Evolutionary conservation across 495 filamentous ascomycete genomes (phyloP), one percentile per base, ranked within the genome.

Genomic region (Saxispiralis lemnorum): DNA sequence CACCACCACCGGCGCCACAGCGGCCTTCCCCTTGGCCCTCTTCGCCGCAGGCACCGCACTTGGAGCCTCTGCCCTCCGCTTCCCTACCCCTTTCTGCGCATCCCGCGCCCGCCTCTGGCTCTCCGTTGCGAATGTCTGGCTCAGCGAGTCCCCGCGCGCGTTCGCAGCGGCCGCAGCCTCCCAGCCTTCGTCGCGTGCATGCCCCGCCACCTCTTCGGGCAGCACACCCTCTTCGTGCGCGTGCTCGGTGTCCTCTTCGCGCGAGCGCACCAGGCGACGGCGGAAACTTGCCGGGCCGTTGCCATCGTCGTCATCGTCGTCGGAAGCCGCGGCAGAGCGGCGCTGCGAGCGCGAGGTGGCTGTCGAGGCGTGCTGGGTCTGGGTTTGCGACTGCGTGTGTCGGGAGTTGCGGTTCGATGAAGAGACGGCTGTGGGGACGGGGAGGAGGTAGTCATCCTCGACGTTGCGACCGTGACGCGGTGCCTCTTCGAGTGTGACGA

Each of bases 391-490:
- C 47, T 56, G 46, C 0, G 48, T 48, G 42, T 56, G 51, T 35
- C 48, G 43, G 40, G 31, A 51, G 47, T 47, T 49, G 46, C 30
- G 12, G 28, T 52, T 39, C 47, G 54, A 41, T 38, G 62, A 65
- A 38, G 54, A 59, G 20, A 47, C 51, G 15, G 49, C 46, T 19
- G 53, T 51, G 33, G 62, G 61, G 18, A 59, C 60, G 43, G 74
- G 71, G 43, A 78, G 63, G 81, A 82, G 93, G 59, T 86, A 83
- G 32, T 80, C 75, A 32, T 93, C 81, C 0, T 87, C 86, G 40
- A 93, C 76, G 1, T 85, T 85, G 53, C 81, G 86, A 42, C 78
- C 76, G 50, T 81, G 84, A 39, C 72, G 70, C 47, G 73, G 78
- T 2, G 81, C 79, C 53, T 88, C 85, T 46, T 89, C 82, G 13